Evolutionary conservation across 192 early-diverging fungal species (phyloP).

Genomic region (Coemansia sp.): DNA sequence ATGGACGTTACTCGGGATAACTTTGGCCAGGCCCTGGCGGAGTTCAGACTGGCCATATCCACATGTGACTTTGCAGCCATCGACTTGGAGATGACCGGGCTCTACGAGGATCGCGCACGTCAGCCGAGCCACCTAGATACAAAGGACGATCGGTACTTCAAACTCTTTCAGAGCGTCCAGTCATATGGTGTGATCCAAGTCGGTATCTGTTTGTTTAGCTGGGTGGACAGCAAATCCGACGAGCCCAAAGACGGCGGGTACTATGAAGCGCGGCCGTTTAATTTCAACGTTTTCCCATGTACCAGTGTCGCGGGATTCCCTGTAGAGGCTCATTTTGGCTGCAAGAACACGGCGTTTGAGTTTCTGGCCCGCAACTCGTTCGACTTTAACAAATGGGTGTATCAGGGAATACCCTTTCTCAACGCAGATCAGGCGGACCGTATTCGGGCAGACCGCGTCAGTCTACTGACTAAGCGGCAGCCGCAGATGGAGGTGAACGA

Average conservation of each 20-base stretch:
- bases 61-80: constrained; percentile 49
- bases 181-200: constrained; percentile 72
- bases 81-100: constrained; percentile 55
- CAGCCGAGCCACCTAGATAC: constrained; percentile 55
- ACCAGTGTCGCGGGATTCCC: constrained; percentile 26
- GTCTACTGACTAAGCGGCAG: constrained; percentile 28
- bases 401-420: constrained; percentile 74
- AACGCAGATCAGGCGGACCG: constrained; percentile 24
- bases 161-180: constrained; percentile 57
- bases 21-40: constrained; percentile 30
- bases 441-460: constrained; percentile 23
- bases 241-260: constrained; percentile 22
- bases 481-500: constrained; percentile 22
- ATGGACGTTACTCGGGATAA: constrained; percentile 51
- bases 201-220: constrained; percentile 84
- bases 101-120: constrained; percentile 35
- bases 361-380: constrained; percentile 80
- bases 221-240: constrained; percentile 40
- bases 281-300: constrained; percentile 85
- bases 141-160: constrained; percentile 61
- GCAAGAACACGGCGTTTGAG: constrained; percentile 62
- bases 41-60: constrained; percentile 29
- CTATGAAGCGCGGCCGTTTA: constrained; percentile 83
- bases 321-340: constrained; percentile 45
- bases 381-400: constrained; percentile 91